Conservation (phyloP, 1,284 basidiomycete genomes). For the Trametes sp. region DNA sequence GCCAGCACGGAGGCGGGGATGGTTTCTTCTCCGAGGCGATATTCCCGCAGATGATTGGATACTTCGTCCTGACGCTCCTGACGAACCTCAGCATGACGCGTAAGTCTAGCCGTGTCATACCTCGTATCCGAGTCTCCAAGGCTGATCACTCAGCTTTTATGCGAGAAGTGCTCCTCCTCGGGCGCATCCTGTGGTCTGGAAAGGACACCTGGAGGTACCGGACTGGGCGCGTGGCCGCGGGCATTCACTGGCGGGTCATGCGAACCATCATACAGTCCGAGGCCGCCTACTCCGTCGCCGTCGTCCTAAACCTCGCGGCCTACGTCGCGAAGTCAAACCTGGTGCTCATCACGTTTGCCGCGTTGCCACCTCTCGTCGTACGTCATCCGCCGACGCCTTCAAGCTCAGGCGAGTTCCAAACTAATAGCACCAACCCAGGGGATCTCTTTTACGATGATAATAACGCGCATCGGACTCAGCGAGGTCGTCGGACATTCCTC, state of each 20-base stretch:
- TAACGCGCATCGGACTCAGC: slow-evolving; percentile 2
- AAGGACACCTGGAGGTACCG: background rate
- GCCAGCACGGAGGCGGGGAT: background rate
- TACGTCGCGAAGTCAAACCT: slow-evolving; percentile 2
- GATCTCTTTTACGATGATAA: slow-evolving; percentile 11
- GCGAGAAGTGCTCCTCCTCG: background rate
- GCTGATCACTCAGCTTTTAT: background rate
- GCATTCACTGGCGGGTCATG: background rate
- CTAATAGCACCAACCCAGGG: too few species aligned
- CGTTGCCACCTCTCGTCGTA: slow-evolving; percentile 9
- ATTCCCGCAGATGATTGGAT: background rate
- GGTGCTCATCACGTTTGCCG: background rate
- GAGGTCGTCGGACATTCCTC: background rate
- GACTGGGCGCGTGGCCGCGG: background rate
- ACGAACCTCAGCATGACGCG: slow-evolving; percentile 1
- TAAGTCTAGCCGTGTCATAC: too few species aligned
- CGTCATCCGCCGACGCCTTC: too few species aligned
- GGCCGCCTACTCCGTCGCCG: background rate
- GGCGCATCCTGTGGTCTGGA: background rate
- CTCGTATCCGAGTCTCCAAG: too few species aligned
- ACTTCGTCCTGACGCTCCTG: slow-evolving; percentile 3
- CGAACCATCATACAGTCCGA: slow-evolving; percentile 9
- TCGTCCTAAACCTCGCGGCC: slow-evolving; percentile 3
- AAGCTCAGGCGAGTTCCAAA: too few species aligned
- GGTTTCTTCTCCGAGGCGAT: background rate